Evolutionary conservation across 257 asterid genomes (phyloP), one percentile per base, ranked within the genome.

Genomic region (Datura wrightii): DNA sequence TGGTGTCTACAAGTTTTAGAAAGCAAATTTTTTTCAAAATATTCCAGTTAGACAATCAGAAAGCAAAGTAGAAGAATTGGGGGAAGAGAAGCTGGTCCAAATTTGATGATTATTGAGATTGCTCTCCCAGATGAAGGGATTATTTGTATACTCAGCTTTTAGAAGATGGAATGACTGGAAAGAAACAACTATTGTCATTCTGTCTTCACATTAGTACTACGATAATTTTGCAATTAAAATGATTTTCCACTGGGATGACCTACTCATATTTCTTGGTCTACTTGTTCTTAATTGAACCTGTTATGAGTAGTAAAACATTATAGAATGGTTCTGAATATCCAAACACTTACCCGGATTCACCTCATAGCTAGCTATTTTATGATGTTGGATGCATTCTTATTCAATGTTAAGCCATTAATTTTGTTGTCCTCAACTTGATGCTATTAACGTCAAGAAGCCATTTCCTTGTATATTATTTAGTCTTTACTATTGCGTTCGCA

Each of bases 401-500:
- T 11, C 42, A 74, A 74, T 74, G 42, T 74, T 19, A 74, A 74
- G 37, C 42, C 59, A 74, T 44, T 44, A 44, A 71, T n/a, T 5
- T 42, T 70, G 1, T 3, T n/a, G 39, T 71, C 42, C n/a, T 46
- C 80, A 5, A 74, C 42, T 71, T 74, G 56, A 19, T 48, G 58
- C n/a, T 34, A 46, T 46, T 72, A 74, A 19, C 19, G 42, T 74
- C 80, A 48, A 62, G 50, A 13, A 50, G 18, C 14, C 34, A 65
- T 65, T 16, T 34, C 31, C 10, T 71, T 72, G 34, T 19, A 54
- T 59, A 41, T 31, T 52, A 54, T 19, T 44, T 79, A 18, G 19
- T 62, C 55, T 11, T 85, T 76, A 50, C 59, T 42, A 70, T 59
- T 53, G 79, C 85, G 82, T 89, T 60, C 90, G 92, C 97, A 97